Percentiles rank a stretch among this genome's conserved stretches.
Evolutionary conservation across 805 yeast genomes (phyloP).

Genomic region (Scheffersomyces ergatensis): DNA sequence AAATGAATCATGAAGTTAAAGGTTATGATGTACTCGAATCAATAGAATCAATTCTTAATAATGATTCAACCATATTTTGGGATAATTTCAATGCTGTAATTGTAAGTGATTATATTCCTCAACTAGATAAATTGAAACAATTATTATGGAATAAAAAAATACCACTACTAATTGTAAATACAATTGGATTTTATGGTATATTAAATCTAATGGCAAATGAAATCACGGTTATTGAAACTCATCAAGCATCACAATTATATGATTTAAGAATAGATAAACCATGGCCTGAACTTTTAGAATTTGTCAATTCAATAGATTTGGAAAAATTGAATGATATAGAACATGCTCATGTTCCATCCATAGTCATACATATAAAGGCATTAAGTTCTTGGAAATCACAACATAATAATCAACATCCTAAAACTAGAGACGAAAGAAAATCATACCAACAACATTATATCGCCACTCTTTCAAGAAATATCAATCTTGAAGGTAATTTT

Average conservation of each 20-base stretch:
- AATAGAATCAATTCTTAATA: constrained; percentile 9
- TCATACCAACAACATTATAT: constrained; percentile 33
- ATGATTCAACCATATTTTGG: constrained; percentile 36
- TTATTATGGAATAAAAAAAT: constrained; percentile 42
- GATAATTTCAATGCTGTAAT: constrained; percentile 49
- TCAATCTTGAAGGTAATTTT: constrained; percentile 50
- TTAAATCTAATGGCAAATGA: constrained; percentile 53
- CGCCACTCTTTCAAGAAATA: constrained; percentile 38
- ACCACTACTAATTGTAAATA: constrained; percentile 52
- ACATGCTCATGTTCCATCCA: constrained; percentile 68
- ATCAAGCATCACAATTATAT: constrained; percentile 58
- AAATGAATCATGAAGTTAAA: constrained; percentile 59
- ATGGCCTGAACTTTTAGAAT: constrained; percentile 64
- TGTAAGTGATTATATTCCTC: constrained; percentile 27
- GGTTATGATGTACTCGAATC: constrained; percentile 25
- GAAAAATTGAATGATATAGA: constrained; percentile 41
- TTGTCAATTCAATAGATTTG: constrained; percentile 51
- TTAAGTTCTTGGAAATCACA: constrained; percentile 38
- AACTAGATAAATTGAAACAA: constrained; percentile 25
- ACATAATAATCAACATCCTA: constrained; percentile 30
- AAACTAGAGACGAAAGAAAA: constrained; percentile 37
- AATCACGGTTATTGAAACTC: constrained; percentile 69
- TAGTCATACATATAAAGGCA: constrained; percentile 58
- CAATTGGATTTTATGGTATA: constrained; percentile 66
- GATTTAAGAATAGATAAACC: constrained; percentile 69